Evolutionary conservation across 108 stramenopile genomes (phyloP).

Genomic region (Cyclostephanos invisitatus): DNA sequence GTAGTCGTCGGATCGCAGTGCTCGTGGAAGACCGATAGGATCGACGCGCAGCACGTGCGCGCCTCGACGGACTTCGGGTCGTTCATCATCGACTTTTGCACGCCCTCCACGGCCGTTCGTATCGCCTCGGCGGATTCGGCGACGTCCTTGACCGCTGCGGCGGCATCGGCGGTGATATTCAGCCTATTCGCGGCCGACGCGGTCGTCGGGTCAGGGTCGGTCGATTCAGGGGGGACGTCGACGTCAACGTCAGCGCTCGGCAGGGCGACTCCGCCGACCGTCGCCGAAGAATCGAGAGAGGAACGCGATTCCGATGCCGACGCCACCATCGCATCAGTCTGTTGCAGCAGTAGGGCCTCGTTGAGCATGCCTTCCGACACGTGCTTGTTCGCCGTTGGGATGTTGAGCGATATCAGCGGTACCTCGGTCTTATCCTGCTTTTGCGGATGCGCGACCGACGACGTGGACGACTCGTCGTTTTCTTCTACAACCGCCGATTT

Average conservation of each 20-base stretch:
- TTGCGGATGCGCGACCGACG: conserved; percentile 2
- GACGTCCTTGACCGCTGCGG: conserved; percentile 50
- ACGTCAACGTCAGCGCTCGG: neutral
- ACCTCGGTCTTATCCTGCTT: conserved; percentile 22
- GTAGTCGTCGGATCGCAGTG: conserved; percentile 79
- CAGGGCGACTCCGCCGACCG: neutral
- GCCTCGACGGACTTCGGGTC: conserved; percentile 79
- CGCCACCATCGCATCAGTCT: conserved; percentile 12
- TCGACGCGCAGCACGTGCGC: conserved; percentile 84
- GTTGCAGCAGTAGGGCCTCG: conserved; percentile 67
- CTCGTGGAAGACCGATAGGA: conserved; percentile 84
- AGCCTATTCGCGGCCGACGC: neutral
- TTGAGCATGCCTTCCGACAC: conserved; percentile 60
- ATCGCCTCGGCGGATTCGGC: conserved; percentile 66
- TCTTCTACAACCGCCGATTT: conserved; percentile 1
- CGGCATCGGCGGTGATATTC: conserved; percentile 33
- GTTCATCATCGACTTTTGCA: conserved; percentile 63
- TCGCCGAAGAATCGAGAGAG: neutral
- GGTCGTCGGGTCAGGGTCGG: neutral
- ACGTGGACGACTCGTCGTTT: conserved; percentile 8
- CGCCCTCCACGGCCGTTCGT: conserved; percentile 53
- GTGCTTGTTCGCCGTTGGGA: conserved; percentile 63
- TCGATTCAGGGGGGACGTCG: neutral
- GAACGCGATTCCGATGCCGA: neutral
- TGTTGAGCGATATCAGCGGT: conserved; percentile 49